These are phyloP conservation scores for Jaapia argillacea DNA, from an alignment of 768 basidiomycete species.

Conservation along the genomic window DNA sequence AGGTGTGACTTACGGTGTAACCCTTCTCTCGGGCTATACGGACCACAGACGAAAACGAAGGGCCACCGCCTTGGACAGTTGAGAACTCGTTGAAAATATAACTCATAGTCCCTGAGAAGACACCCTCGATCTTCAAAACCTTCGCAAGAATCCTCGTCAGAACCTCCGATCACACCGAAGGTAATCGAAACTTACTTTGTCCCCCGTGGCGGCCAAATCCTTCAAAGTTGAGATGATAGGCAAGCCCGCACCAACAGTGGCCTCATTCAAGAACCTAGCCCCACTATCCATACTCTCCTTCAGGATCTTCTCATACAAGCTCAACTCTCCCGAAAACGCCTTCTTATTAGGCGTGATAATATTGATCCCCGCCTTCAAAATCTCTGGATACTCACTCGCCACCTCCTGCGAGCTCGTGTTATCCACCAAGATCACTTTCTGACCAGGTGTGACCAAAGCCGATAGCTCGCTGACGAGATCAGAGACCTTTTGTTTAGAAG, in stretches of 20 bases:
- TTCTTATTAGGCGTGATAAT: slow-evolving; percentile 98
- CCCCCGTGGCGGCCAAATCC: slow-evolving; percentile 87
- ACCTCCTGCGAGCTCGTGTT: slow-evolving; percentile 84
- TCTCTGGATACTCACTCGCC: slow-evolving; percentile 71
- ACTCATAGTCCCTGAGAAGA: slow-evolving; percentile 94
- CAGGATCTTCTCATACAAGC: slow-evolving; percentile 62
- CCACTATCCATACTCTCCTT: slow-evolving; percentile 45
- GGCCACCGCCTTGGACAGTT: slow-evolving; percentile 54
- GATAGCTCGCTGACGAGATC: slow-evolving; percentile 32
- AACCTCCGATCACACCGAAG: neutral
- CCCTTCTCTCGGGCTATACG: slow-evolving; percentile 83
- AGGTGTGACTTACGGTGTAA: slow-evolving; percentile 60
- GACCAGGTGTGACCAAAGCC: slow-evolving; percentile 32
- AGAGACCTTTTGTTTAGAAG: slow-evolving; percentile 27
- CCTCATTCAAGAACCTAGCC: slow-evolving; percentile 72
- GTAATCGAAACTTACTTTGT: slow-evolving; percentile 48
- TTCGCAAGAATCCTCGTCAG: slow-evolving; percentile 14
- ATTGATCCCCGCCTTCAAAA: slow-evolving; percentile 69
- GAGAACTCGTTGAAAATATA: slow-evolving; percentile 99
- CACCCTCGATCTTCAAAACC: slow-evolving; percentile 91
- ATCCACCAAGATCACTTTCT: slow-evolving; percentile 71
- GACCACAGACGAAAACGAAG: slow-evolving; percentile 84
- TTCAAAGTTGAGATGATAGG: slow-evolving; percentile 89
- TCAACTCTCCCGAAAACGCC: slow-evolving; percentile 69
- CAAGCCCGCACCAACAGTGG: slow-evolving; percentile 92